Evolutionary conservation across 768 basidiomycete genomes (phyloP).

Genomic region (Phaffia australis): DNA sequence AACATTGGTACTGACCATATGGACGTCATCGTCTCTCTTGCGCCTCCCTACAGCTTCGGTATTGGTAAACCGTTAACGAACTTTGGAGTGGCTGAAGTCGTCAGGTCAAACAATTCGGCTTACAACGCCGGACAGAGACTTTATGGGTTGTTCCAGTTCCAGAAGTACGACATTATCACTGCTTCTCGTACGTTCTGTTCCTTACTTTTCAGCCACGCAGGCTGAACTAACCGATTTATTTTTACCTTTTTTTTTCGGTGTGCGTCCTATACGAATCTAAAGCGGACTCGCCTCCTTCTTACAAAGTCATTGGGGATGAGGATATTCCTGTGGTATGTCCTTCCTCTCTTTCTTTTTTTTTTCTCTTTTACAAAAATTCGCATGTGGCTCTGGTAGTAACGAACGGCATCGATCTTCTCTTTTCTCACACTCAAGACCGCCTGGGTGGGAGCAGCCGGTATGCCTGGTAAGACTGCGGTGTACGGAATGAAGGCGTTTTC

Average conservation of each 20-base stretch:
- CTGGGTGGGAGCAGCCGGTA: constrained; percentile 44
- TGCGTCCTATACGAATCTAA: no score
- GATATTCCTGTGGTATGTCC: no score
- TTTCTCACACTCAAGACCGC: constrained; percentile 6
- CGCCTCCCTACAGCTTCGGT: not conserved
- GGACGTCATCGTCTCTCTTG: constrained; percentile 24
- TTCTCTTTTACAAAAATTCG: no score
- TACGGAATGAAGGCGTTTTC: constrained; percentile 26
- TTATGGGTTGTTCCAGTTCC: constrained; percentile 34
- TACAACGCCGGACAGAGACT: constrained; percentile 43
- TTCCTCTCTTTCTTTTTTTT: no score
- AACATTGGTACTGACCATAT: not conserved
- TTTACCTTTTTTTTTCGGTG: no score
- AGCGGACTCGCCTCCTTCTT: no score
- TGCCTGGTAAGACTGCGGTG: constrained; percentile 32
- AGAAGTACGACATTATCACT: constrained; percentile 12
- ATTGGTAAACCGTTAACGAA: constrained; percentile 21
- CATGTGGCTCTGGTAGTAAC: no score
- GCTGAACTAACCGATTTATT: no score
- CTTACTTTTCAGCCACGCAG: not conserved
- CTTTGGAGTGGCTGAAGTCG: constrained; percentile 41
- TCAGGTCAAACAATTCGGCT: constrained; percentile 41
- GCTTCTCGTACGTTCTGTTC: not conserved
- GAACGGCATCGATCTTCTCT: no score
- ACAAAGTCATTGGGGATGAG: no score